Base-by-base conservation (phyloP, 768 basidiomycete species). In the Auricularia cornea region DNA sequence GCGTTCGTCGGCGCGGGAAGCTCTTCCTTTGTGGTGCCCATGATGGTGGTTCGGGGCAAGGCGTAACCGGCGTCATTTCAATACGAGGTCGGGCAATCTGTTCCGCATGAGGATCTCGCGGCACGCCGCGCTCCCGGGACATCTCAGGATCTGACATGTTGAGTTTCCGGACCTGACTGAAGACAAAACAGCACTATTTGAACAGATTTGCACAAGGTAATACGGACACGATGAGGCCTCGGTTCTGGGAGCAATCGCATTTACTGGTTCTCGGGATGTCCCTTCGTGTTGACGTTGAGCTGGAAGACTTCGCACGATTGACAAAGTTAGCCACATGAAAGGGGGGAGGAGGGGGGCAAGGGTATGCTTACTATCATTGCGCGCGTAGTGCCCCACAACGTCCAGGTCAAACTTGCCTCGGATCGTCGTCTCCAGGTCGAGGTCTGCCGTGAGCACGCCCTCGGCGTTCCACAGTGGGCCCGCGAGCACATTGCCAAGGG, bases 331-430 rank as follows among this genome's bases (percentile, higher is more conserved):
- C 6, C 44, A 6, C 20, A 20, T 48, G 23, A 14, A 5, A 16
- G 38, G 8, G 44, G 6, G 16, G 23, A 18, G 44, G 23, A 48
- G 0, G 44, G 11, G 8, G 20, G 6, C 44, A 16, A 20, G 16
- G 16, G 16, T 0, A 20, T 23, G 70, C 83, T 61, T 68, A 85
- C 84, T 70, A 70, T 86, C 85, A 26, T 80, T 76, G 62, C 86
- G 70, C 0, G 84, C 79, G 69, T 88, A 88, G 70, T 87, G 85
- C 1, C 86, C 86, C 1, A 79, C 79, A 2, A 79, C 75, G 67
- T 87, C 87, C 59, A 88, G 69, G 69, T 87, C 86, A 66, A 85
- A 84, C 71, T 86, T 87, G 26, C 80, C 83, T 48, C 84, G 72
- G 0, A 80, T 61, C 63, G 82, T 74, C 63, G 86, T 84, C 64